Conservation (phyloP, 352 stramenopile species). For the Phytophthora fragariae region DNA sequence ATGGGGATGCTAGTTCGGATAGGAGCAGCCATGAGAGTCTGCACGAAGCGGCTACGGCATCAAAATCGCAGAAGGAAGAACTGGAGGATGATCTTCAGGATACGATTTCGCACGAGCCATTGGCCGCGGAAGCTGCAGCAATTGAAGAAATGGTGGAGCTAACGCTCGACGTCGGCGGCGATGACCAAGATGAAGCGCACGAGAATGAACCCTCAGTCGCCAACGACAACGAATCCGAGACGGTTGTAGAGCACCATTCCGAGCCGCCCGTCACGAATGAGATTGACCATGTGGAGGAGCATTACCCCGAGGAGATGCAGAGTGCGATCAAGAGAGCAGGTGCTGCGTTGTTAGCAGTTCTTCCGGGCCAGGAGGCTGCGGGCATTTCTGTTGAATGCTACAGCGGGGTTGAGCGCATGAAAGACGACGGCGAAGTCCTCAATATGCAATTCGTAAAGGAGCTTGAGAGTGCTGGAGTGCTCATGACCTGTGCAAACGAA, state of each 20-base stretch:
- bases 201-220: conserved; percentile 3
- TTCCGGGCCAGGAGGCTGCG: conserved; percentile 5
- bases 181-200: conserved; percentile 16
- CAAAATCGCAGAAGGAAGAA: not conserved
- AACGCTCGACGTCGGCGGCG: conserved; percentile 13
- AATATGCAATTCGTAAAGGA: conserved; percentile 22
- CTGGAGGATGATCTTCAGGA: not conserved
- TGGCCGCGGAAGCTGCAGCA: not conserved
- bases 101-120: not conserved
- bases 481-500: conserved; percentile 15
- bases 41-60: not conserved
- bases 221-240: conserved; percentile 21
- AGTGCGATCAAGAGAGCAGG: conserved; percentile 19
- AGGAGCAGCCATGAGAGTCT: not conserved
- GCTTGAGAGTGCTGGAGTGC: conserved; percentile 8
- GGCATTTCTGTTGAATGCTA: conserved; percentile 23
- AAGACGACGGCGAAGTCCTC: conserved; percentile 10
- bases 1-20: not conserved
- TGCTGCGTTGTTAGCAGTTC: conserved; percentile 11
- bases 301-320: conserved; percentile 16
- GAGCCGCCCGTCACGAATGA: conserved; percentile 24
- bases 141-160: conserved; percentile 25
- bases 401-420: conserved; percentile 13
- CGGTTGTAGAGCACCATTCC: conserved; percentile 10
- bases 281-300: conserved; percentile 18